phyloP scores from a whole-genome alignment of 139 green algal genomes.

The Astrephomene gubernaculifera region DNA sequence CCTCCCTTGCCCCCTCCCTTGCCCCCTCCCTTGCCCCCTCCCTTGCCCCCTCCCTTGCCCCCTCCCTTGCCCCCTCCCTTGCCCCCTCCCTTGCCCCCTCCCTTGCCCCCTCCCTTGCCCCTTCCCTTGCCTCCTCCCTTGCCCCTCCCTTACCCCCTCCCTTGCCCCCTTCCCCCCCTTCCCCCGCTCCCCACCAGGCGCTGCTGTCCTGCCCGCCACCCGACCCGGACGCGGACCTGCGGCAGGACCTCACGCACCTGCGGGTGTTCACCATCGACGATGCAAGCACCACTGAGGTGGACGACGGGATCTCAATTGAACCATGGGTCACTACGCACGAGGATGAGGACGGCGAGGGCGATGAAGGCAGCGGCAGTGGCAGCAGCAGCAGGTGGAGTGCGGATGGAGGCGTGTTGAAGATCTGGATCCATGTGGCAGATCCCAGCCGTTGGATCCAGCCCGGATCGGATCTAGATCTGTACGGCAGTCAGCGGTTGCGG shows the following conservation, averaged over 20 bases:
- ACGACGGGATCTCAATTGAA: constrained; percentile 86
- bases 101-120: neutral
- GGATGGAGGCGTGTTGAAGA: constrained; percentile 51
- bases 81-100: neutral
- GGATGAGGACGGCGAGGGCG: too few relatives aligned
- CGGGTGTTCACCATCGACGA: constrained; percentile 85
- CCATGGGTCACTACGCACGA: too few relatives aligned
- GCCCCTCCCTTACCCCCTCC: neutral
- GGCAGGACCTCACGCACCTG: constrained; percentile 74
- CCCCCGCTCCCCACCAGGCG: constrained; percentile 42
- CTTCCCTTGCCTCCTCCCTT: neutral
- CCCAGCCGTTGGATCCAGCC: constrained; percentile 76
- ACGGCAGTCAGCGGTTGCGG: constrained; percentile 68
- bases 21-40: too few relatives aligned
- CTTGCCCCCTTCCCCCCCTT: neutral
- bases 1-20: too few relatives aligned
- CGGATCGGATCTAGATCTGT: constrained; percentile 66
- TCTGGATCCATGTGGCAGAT: constrained; percentile 96
- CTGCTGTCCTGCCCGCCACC: constrained; percentile 58
- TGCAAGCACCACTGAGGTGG: constrained; percentile 74
- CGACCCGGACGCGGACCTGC: constrained; percentile 67
- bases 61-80: too few relatives aligned
- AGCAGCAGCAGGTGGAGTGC: too few relatives aligned
- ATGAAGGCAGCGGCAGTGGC: too few relatives aligned
- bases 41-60: too few relatives aligned